Evolutionary conservation across 352 stramenopile genomes (phyloP).

Genomic region (Globisporangium solare): DNA sequence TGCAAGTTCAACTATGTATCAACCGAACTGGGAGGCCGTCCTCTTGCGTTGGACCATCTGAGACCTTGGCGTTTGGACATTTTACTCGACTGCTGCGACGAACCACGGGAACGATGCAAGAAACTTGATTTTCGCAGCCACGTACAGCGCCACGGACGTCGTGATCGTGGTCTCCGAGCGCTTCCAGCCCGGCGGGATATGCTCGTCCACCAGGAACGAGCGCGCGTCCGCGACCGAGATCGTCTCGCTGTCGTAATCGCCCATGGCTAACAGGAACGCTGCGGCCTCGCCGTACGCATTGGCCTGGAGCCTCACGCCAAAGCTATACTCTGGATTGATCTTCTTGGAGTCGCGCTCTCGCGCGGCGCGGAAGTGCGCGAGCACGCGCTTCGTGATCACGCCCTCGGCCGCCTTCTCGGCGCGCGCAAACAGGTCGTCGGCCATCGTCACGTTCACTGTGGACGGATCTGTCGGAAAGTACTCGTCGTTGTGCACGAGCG

Average conservation of each 20-base stretch:
- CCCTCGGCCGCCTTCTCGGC: slow-evolving; percentile 13
- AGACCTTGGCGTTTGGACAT: background rate
- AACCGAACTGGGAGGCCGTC: too few species aligned
- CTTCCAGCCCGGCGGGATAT: slow-evolving; percentile 38
- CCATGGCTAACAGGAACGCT: slow-evolving; percentile 42
- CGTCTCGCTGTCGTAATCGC: slow-evolving; percentile 24
- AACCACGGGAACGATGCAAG: slow-evolving; percentile 14
- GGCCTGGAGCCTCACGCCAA: slow-evolving; percentile 30
- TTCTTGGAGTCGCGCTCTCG: slow-evolving; percentile 38
- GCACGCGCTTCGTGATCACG: slow-evolving; percentile 26
- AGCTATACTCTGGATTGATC: slow-evolving; percentile 36
- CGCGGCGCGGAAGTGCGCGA: slow-evolving; percentile 42
- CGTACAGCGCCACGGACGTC: slow-evolving; percentile 21
- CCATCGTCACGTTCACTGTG: slow-evolving; percentile 41
- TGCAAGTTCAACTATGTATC: too few species aligned
- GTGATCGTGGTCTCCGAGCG: slow-evolving; percentile 32
- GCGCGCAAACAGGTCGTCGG: slow-evolving; percentile 26
- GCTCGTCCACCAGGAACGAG: slow-evolving; percentile 46
- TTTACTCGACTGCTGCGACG: slow-evolving; percentile 3
- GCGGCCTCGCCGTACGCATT: slow-evolving; percentile 44
- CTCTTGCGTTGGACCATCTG: too few species aligned
- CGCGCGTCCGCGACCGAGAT: slow-evolving; percentile 40
- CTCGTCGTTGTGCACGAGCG: slow-evolving; percentile 54
- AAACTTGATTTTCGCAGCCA: slow-evolving; percentile 42
- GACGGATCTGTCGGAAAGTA: slow-evolving; percentile 38